phyloP scores from a whole-genome alignment of 179 eudicot genomes.

The Pouteria campechiana region DNA sequence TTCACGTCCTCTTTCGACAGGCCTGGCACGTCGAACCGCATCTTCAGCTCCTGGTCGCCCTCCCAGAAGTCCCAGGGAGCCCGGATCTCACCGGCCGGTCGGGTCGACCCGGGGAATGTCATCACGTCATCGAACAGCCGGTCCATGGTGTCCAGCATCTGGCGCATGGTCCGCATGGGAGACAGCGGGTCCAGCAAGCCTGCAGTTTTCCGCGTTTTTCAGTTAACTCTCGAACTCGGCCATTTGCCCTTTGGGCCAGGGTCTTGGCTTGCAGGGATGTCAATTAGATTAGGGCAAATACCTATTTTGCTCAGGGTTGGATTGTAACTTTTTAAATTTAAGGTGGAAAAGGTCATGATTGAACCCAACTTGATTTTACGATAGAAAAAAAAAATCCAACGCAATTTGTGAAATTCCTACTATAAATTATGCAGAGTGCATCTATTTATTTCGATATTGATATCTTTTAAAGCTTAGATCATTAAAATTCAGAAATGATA shows the following conservation, averaged over 20 bases:
- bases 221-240: neutral
- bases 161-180: slow-evolving; percentile 63
- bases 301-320: no score
- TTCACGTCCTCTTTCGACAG: slow-evolving; percentile 63
- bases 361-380: no score
- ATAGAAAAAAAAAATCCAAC: no score
- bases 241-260: no score
- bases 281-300: no score
- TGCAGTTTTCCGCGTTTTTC: slow-evolving; percentile 8
- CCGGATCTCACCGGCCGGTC: slow-evolving; percentile 19
- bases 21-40: slow-evolving; percentile 80
- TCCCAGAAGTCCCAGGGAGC: slow-evolving; percentile 68
- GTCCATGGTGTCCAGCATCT: slow-evolving; percentile 65
- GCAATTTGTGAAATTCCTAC: no score
- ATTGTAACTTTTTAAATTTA: no score
- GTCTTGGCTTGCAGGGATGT: no score
- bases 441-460: no score
- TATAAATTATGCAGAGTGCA: no score
- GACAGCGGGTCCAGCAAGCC: slow-evolving; percentile 56
- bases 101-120: slow-evolving; percentile 28
- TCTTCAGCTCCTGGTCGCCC: slow-evolving; percentile 49
- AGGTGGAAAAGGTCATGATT: no score
- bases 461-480: no score
- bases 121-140: slow-evolving; percentile 48
- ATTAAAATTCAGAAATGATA: neutral